phyloP scores from a whole-genome alignment of 306 rosid species.

The Quercus berberidifolia region DNA sequence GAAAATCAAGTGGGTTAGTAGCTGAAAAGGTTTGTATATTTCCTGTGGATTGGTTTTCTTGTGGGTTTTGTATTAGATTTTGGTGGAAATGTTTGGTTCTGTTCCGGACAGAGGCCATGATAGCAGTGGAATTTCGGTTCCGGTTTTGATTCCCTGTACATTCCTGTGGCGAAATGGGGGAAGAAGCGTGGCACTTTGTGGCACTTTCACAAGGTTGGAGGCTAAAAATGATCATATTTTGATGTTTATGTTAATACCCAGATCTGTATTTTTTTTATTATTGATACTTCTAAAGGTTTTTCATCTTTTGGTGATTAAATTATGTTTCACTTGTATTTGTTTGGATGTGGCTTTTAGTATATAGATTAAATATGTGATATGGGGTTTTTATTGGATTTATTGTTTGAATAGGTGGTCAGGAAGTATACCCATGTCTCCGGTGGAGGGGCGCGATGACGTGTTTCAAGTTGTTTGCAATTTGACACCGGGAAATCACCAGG shows the following conservation, averaged over 20 bases:
- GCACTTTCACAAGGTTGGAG: conserved; percentile 66
- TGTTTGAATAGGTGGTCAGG: conserved; percentile 59
- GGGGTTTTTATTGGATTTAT: conserved; percentile 16
- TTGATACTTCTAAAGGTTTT: conserved; percentile 1
- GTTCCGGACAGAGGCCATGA: conserved; percentile 43
- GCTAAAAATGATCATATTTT: neutral
- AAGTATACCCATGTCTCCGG: conserved; percentile 62
- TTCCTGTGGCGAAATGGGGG: conserved; percentile 84
- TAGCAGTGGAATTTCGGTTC: conserved; percentile 44
- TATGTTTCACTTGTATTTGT: neutral
- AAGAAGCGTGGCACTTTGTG: conserved; percentile 62
- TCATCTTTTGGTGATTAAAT: neutral
- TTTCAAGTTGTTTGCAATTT: conserved; percentile 83
- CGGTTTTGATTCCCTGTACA: conserved; percentile 49
- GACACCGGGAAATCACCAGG: conserved; percentile 83
- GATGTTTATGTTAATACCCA: neutral
- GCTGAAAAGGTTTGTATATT: conserved; percentile 6
- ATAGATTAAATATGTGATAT: conserved; percentile 3
- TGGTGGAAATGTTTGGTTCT: conserved; percentile 59
- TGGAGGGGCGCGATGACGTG: conserved; percentile 71
- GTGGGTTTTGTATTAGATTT: conserved; percentile 14
- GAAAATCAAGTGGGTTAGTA: conserved; percentile 9
- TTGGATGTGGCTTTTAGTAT: neutral
- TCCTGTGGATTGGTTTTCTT: neutral
- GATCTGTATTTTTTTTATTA: conserved; percentile 10